Conservation (phyloP, 371 early-diverging fungal genomes). For the Sporodiniella umbellata region DNA sequence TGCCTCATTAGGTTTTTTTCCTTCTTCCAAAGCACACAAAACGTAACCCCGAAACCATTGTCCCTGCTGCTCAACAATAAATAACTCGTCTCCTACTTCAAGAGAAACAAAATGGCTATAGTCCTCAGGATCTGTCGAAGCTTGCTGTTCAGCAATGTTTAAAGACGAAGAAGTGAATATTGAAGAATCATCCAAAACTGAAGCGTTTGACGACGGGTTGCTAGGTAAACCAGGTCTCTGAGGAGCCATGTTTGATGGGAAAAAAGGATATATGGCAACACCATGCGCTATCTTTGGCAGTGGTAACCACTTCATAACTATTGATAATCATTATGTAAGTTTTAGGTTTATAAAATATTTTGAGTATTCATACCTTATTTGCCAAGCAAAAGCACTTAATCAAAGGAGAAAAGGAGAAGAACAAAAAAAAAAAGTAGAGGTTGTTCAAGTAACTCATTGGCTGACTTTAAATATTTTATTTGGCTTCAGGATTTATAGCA, state of each 20-base stretch:
- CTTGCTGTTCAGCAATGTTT: slow-evolving; percentile 13
- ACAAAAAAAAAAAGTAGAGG: slow-evolving; percentile 4
- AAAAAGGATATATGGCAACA: slow-evolving; percentile 50
- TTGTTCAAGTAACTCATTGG: slow-evolving; percentile 24
- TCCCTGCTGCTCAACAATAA: slow-evolving; percentile 51
- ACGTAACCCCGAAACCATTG: slow-evolving; percentile 72
- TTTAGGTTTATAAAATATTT: neutral
- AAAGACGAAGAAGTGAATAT: slow-evolving; percentile 28
- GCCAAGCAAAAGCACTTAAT: neutral
- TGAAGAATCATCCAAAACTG: slow-evolving; percentile 18
- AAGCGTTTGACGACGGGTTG: neutral
- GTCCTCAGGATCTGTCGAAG: slow-evolving; percentile 26
- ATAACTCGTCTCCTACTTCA: slow-evolving; percentile 59
- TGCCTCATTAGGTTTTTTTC: slow-evolving; percentile 38
- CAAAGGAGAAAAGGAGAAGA: neutral
- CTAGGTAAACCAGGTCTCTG: slow-evolving; percentile 23
- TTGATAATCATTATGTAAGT: too few species aligned
- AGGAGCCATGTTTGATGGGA: slow-evolving; percentile 26
- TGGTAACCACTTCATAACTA: slow-evolving; percentile 50
- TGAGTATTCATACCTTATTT: neutral
- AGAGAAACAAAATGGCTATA: slow-evolving; percentile 35
- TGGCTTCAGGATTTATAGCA: too few species aligned
- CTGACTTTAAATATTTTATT: neutral
- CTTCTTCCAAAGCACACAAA: slow-evolving; percentile 41
- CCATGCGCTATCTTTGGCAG: slow-evolving; percentile 52